A percentile compares a stretch with the other conserved stretches of the same genome.
Evolutionary conservation across 2,329 filamentous ascomycete genomes (phyloP).

Genomic region (Epichloe gansuensis): DNA sequence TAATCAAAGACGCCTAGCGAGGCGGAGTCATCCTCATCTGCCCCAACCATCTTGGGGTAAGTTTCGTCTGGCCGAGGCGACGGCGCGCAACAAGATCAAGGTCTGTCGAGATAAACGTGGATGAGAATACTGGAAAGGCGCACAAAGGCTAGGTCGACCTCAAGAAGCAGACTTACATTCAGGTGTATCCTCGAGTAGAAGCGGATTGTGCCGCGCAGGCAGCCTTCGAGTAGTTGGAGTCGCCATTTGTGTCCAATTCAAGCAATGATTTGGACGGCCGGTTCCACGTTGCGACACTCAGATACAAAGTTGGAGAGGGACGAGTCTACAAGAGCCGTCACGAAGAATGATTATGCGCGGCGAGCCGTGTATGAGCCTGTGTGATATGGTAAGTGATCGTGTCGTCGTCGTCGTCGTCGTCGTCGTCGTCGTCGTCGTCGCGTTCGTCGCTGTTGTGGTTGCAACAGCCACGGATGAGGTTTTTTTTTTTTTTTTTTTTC

Average conservation of each 20-base stretch:
- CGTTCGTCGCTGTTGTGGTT: neutral
- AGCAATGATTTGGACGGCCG: neutral
- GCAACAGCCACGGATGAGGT: neutral
- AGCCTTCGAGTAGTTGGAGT: conserved; percentile 31
- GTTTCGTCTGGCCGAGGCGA: conserved; percentile 83
- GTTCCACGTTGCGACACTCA: conserved; percentile 3
- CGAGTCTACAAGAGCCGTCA: neutral
- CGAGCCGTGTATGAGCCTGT: neutral
- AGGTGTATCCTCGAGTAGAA: conserved; percentile 53
- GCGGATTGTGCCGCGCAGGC: conserved; percentile 51
- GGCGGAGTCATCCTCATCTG: conserved; percentile 60
- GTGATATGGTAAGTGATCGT: neutral
- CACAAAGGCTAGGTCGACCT: neutral
- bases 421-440: neutral
- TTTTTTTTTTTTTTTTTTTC: neutral
- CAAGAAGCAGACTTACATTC: conserved; percentile 35
- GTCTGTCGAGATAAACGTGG: conserved; percentile 33
- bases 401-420: neutral
- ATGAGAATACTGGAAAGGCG: neutral
- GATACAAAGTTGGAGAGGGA: neutral
- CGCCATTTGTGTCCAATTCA: conserved; percentile 19
- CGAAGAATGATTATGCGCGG: neutral
- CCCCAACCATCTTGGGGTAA: conserved; percentile 68
- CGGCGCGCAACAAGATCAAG: conserved; percentile 68
- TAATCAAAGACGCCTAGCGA: conserved; percentile 86